These are phyloP conservation scores for Xylaria sp. DNA, from an alignment of 2,329 filamentous ascomycete species.

Conservation along the genomic window DNA sequence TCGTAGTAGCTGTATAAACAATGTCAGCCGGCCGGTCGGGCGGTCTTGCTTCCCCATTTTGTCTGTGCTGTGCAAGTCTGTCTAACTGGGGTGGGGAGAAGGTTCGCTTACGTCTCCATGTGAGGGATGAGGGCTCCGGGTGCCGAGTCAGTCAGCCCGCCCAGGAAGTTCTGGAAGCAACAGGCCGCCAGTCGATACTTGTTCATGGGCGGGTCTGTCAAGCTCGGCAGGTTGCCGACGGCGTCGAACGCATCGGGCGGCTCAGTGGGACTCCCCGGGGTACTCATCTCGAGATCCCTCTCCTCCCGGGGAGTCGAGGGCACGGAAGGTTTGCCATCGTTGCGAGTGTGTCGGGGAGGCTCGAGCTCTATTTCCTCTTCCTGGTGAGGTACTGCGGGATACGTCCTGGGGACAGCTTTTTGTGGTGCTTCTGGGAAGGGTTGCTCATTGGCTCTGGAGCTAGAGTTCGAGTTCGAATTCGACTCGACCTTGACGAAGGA, in stretches of 20 bases:
- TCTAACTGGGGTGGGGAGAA: not conserved
- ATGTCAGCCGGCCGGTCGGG: conserved; percentile 1
- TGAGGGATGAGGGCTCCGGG: conserved; percentile 81
- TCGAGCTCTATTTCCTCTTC: conserved; percentile 29
- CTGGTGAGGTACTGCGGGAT: conserved; percentile 42
- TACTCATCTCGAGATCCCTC: conserved; percentile 32
- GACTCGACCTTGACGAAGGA: conserved; percentile 35
- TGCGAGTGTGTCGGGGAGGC: conserved; percentile 9
- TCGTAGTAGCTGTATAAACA: conserved; percentile 58
- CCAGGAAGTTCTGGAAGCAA: conserved; percentile 67
- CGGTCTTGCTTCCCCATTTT: not conserved
- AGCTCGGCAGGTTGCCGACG: conserved; percentile 38
- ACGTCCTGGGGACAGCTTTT: conserved; percentile 43
- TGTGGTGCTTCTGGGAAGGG: conserved; percentile 37
- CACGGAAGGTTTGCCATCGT: conserved; percentile 12
- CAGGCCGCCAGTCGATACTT: conserved; percentile 67
- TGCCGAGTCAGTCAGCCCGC: conserved; percentile 74
- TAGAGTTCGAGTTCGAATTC: conserved; percentile 24
- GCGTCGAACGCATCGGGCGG: conserved; percentile 27
- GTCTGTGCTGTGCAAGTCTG: conserved; percentile 14
- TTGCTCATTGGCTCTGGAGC: conserved; percentile 11
- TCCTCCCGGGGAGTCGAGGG: conserved; percentile 27
- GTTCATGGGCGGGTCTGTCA: conserved; percentile 67
- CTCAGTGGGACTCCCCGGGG: conserved; percentile 20
- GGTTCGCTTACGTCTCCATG: conserved; percentile 61